Evolutionary conservation across 495 filamentous ascomycete species (phyloP), one percentile per base, ranked within the genome.

Genomic region (Penicillium arizonense): DNA sequence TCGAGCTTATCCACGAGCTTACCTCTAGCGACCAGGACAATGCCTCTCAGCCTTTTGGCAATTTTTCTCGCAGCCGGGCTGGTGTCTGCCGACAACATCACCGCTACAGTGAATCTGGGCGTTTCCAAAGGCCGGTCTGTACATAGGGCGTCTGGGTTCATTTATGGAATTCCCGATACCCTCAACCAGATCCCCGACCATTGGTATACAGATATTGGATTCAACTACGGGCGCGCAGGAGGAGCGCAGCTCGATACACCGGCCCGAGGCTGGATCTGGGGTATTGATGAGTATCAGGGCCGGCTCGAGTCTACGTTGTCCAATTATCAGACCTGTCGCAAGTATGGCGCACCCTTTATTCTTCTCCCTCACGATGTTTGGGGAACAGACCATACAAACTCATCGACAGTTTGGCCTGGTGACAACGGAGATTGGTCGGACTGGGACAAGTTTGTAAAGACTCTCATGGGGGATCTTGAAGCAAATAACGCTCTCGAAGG

Each of bases 321-420:
- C 24, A 74, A 78, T 50, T 78, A 72, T 40, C 44, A 59, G 10
- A 71, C 65, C 5, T 48, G 60, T 3, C 70, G 70, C 23, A 58
- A 67, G 38, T 65, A 70, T 40, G 63, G 60, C 26, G 75, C 59
- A 9, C 52, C 52, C 13, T 78, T 75, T 40, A 69, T 74, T 30
- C 44, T 78, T 9, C 57, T 78, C 1, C 61, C 61, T 2, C 70
- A 75, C 43, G 75, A 76, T 54, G 47, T 78, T 1, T 77, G 72
- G 70, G 75, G 75, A 12, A 62, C 69, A 0, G 73, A 72, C 47
- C 44, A 54, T 26, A 39, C 61, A 9, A 59, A 60, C 12, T 50
- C 39, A 1, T 56, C 59, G 5, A 63, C 68, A 0, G 46, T 55
- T 0, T 69, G 58, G 45, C 68, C 73, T 2, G 73, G 73, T 10